Base-by-base conservation (phyloP, 495 filamentous ascomycete genomes). In the Echria macrotheca region DNA sequence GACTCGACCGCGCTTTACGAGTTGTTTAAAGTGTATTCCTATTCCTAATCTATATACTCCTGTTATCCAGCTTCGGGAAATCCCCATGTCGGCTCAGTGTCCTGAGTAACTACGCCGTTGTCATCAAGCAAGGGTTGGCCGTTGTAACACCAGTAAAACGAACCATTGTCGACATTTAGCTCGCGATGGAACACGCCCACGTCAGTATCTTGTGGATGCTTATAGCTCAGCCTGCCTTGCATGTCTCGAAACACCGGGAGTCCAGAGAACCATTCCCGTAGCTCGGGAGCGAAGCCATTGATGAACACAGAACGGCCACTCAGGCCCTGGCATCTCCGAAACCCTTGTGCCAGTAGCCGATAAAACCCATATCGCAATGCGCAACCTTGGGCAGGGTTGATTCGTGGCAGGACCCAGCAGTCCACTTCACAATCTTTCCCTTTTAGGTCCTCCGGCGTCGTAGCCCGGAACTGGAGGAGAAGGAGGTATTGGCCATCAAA, bases 381-480 rank as follows among this genome's bases (percentile, higher is more conserved):
- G 14, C 14, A 37, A 37, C 35, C 35, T 37, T 37, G 7, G 14
- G 35, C 14, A 37, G 35, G 8, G 35, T 37, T 37, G 35, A 23
- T 44, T 8, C 23, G 11, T 52, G 44, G 10, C 43, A 40, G 3
- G 1, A 40, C 37, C 37, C 37, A 40, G 37, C 19, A 40, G 37
- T 40, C 19, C 4, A 40, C 19, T 3, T 5, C 14, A 19, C 37
- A 40, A 4, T 40, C 37, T 0, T 9, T 23, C 14, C 6, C 19
- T 11, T 18, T 2, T 11, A 40, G 3, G 11, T 40, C 37, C 1
- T 23, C 5, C 2, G 2, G 14, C 2, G 5, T 53, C 6, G 9
- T 15, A 7, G 50, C 50, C 12, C 36, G 33, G 11, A 53, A 53
- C 9, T 53, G 50, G 9, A 53, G 36, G 17, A 47, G 18, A 1